Evolutionary conservation across 768 basidiomycete genomes (phyloP).

Genomic region (Suillus luteus): DNA sequence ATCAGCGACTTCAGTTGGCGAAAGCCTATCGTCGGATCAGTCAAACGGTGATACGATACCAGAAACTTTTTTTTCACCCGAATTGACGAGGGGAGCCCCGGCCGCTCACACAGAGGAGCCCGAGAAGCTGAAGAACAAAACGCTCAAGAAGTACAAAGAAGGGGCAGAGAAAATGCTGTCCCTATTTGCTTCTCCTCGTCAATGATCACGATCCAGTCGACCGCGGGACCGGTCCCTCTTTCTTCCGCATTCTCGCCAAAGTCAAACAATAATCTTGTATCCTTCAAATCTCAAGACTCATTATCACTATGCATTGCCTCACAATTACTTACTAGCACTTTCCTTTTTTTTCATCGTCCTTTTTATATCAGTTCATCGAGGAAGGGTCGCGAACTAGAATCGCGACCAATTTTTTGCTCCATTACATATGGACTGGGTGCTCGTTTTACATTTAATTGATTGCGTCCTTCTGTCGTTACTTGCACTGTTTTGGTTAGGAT

Average conservation of each 20-base stretch:
- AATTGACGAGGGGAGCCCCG: conserved; percentile 33
- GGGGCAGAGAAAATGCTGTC: conserved; percentile 85
- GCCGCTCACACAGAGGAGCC: conserved; percentile 41
- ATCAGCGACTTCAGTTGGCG: conserved; percentile 72
- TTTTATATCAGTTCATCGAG: conserved; percentile 17
- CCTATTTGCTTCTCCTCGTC: conserved; percentile 74
- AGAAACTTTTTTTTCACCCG: conserved; percentile 26
- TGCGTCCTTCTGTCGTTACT: conserved; percentile 29
- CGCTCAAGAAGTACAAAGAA: conserved; percentile 85
- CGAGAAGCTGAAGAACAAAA: conserved; percentile 71
- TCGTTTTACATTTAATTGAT: conserved; percentile 31
- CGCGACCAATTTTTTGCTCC: conserved; percentile 16
- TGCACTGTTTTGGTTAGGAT: conserved; percentile 32
- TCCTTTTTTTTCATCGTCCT: conserved; percentile 10
- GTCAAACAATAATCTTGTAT: conserved; percentile 26
- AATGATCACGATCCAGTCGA: conserved; percentile 29
- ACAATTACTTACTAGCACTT: conserved; percentile 24
- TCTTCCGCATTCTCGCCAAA: conserved; percentile 8
- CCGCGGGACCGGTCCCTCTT: conserved; percentile 26
- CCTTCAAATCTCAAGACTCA: conserved; percentile 22
- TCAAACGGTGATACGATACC: conserved; percentile 54
- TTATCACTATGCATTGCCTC: conserved; percentile 35
- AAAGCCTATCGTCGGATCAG: conserved; percentile 72
- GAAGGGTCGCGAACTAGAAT: conserved; percentile 29
- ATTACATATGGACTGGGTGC: conserved; percentile 27